phyloP scores from a whole-genome alignment of 768 basidiomycete species.

The Russula sp. region DNA sequence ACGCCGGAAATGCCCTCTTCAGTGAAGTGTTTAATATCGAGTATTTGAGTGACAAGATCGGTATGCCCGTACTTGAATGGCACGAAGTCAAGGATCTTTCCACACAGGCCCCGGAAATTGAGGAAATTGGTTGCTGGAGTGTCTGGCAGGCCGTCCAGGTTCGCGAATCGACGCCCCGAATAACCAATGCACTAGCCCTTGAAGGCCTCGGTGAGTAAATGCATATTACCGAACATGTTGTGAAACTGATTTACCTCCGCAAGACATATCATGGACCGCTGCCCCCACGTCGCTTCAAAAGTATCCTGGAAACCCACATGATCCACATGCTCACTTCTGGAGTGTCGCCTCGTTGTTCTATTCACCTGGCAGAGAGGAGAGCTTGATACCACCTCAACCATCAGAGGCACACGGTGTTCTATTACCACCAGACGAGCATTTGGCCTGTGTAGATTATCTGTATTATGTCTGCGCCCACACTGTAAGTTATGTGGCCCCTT shows the following conservation, averaged over 20 bases:
- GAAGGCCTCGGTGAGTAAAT: slow-evolving; percentile 36
- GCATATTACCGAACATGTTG: neutral
- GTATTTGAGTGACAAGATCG: slow-evolving; percentile 39
- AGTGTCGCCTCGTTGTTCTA: slow-evolving; percentile 38
- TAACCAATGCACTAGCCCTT: slow-evolving; percentile 33
- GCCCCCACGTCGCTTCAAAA: slow-evolving; percentile 38
- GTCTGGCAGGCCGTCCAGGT: slow-evolving; percentile 41
- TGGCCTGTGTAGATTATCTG: slow-evolving; percentile 44
- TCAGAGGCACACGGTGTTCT: slow-evolving; percentile 33
- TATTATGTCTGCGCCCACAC: slow-evolving; percentile 40
- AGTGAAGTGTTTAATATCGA: slow-evolving; percentile 46
- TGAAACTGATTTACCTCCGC: neutral
- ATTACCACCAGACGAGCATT: slow-evolving; percentile 40
- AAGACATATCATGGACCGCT: slow-evolving; percentile 41
- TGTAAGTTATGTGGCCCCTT: slow-evolving; percentile 28
- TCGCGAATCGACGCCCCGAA: slow-evolving; percentile 33
- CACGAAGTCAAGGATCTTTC: slow-evolving; percentile 41
- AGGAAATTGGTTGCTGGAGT: slow-evolving; percentile 46
- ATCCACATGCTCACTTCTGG: slow-evolving; percentile 38
- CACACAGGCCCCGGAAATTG: slow-evolving; percentile 35
- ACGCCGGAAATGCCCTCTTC: slow-evolving; percentile 38
- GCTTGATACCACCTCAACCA: slow-evolving; percentile 32
- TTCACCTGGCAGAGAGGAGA: slow-evolving; percentile 35
- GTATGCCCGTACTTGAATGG: slow-evolving; percentile 44
- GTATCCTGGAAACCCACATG: slow-evolving; percentile 36